Base-by-base conservation (phyloP, 805 yeast genomes). In the Ogataea paradorogensis region DNA sequence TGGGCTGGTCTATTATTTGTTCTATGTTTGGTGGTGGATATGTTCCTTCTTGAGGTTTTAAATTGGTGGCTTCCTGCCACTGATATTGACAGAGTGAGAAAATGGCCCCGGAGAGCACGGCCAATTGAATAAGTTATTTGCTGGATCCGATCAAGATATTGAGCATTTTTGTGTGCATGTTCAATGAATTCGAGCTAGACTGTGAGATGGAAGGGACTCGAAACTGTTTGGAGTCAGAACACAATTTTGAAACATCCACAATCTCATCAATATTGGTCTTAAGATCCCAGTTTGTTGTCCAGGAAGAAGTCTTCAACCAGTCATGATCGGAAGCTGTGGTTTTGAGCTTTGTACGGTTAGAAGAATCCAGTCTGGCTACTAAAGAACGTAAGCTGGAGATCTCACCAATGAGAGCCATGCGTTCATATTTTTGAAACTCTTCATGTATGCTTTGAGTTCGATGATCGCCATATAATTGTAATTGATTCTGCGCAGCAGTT, bases 1-100 rank as follows among this genome's bases (percentile, higher is more conserved):
- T 83, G 95, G 78, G 95, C 96, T 1, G 96, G 96, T 1, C 78
- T 82, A 47, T 69, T 93, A 40, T 90, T 81, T 59, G 83, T 84
- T 0, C 59, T 93, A 22, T 84, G 95, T 56, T 81, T 81, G 15
- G 78, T 89, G 16, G 87, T 87, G 3, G 98, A 93, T 63, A 73
- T 82, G 23, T 70, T 88, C 33, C 48, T 93, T 3, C 73, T 71
- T 40, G 61, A 70, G 27, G 35, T 87, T 2, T 65, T 93, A 45
- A 93, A 88, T 50, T 77, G 78, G 73, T 55, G 78, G 31, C 82
- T 73, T 53, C 98, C 98, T 0, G 65, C 71, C 13, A 69, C 66
- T 1, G 62, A 70, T 15, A 84, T 93, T n/a, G 97, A 93, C 52
- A 52, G 59, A 35, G 95, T 81, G 0, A 65, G 73, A 2, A 87